phyloP scores from a whole-genome alignment of 2,329 filamentous ascomycete genomes.

The Sporothrix luriei region DNA sequence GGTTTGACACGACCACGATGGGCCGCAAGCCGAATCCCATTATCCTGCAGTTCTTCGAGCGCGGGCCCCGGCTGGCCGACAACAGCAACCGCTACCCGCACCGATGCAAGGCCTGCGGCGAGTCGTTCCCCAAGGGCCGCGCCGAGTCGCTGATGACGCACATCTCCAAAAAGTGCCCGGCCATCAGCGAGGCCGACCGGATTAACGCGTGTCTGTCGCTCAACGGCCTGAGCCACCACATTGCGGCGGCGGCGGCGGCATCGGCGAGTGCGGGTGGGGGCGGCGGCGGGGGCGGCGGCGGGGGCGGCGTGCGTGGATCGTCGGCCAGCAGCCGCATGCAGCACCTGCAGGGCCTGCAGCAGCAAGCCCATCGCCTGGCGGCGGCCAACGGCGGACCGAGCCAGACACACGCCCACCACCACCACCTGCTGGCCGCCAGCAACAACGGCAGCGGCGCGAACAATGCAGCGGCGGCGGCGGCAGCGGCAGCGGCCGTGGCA shows the following conservation, averaged over 20 bases:
- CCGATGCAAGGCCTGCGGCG: constrained; percentile 84
- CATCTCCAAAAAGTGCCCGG: constrained; percentile 83
- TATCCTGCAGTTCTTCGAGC: constrained; percentile 85
- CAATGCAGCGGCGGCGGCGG: constrained; percentile 23
- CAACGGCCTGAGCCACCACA: constrained; percentile 61
- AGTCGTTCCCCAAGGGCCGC: constrained; percentile 86
- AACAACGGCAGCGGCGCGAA: constrained; percentile 3
- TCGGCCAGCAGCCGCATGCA: constrained; percentile 25
- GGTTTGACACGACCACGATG: constrained; percentile 54
- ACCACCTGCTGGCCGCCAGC: constrained; percentile 33
- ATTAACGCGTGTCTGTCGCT: constrained; percentile 73
- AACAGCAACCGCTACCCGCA: constrained; percentile 90
- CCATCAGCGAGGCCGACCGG: constrained; percentile 72
- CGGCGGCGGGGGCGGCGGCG: neutral
- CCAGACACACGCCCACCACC: constrained; percentile 37
- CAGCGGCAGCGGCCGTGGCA: constrained; percentile 19
- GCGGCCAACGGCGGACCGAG: constrained; percentile 13
- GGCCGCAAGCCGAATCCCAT: constrained; percentile 81
- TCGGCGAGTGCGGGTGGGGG: constrained; percentile 16
- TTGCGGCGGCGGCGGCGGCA: constrained; percentile 35
- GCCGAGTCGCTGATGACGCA: constrained; percentile 81
- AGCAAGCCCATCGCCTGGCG: constrained; percentile 23
- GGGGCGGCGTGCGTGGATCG: neutral
- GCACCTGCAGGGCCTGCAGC: constrained; percentile 27
- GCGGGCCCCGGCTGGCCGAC: constrained; percentile 83